Base-by-base conservation (phyloP, 78 protist genomes). In the Dictyostelium intermedium region DNA sequence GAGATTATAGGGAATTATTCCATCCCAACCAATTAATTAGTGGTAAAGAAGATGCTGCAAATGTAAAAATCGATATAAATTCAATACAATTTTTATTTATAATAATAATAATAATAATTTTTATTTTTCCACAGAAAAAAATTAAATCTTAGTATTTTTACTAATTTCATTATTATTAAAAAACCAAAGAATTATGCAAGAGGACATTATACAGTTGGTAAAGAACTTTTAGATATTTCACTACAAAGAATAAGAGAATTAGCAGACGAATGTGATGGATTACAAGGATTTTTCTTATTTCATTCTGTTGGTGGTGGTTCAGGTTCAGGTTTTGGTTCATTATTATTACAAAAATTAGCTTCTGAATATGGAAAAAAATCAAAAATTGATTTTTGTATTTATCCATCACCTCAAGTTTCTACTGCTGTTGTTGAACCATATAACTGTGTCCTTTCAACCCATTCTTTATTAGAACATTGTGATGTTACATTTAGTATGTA, bases 371-470 rank as follows among this genome's bases (percentile, higher is more conserved):
- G 99, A 83, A 98, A 98, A 98, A 98, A 99, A 98, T 96, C 99
- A 81, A 98, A 99, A 98, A 97, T 99, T 39, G 99, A 97, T 69
- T 99, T 99, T 96, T 69, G 98, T 70, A 83, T 99, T 78, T 98
- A 95, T 96, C 99, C 99, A 35, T 97, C 99, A 25, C 99, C 99
- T 35, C 99, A 98, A 96, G 97, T 99, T 80, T 96, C 99, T 34
- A 98, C 98, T 83, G 98, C 99, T 60, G 99, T 99, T 8, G 99
- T 99, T 5, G 99, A 99, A 96, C 99, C 99, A 37, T 99, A 99
- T 98, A 99, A 99, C 99, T 78, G 98, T 50, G 97, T 99, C 23
- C 98, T 99, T 61, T 96, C 99, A 45, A 97, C 98, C 61, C 99
- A 98, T 97, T 39, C 99, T 25, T 93, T 99, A 34, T 95, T 99